A percentile compares a stretch with the other conserved stretches of the same genome.
Evolutionary conservation across 2,329 filamentous ascomycete species (phyloP).

Genomic region (Diaporthe vaccinii): DNA sequence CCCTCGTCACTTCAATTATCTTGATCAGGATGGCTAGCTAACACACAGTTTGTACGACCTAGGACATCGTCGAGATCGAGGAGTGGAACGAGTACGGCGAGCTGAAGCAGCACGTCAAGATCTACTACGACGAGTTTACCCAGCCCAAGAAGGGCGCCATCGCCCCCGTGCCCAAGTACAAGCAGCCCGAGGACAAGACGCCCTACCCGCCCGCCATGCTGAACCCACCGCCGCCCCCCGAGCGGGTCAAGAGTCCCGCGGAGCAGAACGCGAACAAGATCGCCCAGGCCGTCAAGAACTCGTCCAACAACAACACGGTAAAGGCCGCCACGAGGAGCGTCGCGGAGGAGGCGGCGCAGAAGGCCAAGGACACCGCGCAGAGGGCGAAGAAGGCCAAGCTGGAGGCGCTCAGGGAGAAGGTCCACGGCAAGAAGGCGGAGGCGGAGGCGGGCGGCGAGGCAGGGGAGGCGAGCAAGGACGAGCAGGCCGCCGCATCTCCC

Average conservation of each 20-base stretch:
- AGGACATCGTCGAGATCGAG: slow-evolving; percentile 95
- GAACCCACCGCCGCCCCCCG: slow-evolving; percentile 44
- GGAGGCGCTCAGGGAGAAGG: slow-evolving; percentile 67
- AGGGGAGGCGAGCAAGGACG: slow-evolving; percentile 39
- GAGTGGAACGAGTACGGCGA: slow-evolving; percentile 99
- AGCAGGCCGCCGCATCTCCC: not conserved
- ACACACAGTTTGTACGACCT: not conserved
- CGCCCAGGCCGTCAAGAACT: slow-evolving; percentile 36
- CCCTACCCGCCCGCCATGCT: slow-evolving; percentile 45
- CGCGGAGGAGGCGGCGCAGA: slow-evolving; percentile 75
- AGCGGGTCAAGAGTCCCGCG: slow-evolving; percentile 43
- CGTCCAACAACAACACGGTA: slow-evolving; percentile 47
- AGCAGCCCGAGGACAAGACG: slow-evolving; percentile 54
- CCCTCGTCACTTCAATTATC: not conserved
- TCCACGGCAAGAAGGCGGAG: slow-evolving; percentile 58
- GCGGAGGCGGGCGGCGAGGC: slow-evolving; percentile 34
- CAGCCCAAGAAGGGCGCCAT: slow-evolving; percentile 69
- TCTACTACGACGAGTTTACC: slow-evolving; percentile 74
- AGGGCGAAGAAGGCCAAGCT: slow-evolving; percentile 73
- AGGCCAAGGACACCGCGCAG: slow-evolving; percentile 74
- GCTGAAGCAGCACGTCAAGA: slow-evolving; percentile 85
- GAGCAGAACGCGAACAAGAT: slow-evolving; percentile 42
- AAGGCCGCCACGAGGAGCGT: slow-evolving; percentile 65
- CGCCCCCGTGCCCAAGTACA: slow-evolving; percentile 55
- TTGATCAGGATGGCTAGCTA: not conserved